Evolutionary conservation across 2,329 filamentous ascomycete species (phyloP).

Genomic region (Graphium sp.): DNA sequence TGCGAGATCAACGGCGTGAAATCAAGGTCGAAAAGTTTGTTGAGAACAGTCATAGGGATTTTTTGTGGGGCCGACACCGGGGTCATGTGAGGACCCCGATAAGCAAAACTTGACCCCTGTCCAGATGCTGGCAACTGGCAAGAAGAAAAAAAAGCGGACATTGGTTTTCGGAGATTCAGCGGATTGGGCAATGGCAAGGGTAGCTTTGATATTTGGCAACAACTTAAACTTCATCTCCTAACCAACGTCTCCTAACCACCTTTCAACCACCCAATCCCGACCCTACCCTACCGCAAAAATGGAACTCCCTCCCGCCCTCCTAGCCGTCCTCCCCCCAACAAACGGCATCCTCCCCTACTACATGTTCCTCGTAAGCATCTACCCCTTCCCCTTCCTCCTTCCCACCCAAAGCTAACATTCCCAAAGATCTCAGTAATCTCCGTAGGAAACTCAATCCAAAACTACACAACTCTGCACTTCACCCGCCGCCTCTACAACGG

Average conservation of each 20-base stretch:
- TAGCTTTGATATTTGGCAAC: too few relatives aligned
- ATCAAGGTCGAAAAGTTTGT: constrained; percentile 2
- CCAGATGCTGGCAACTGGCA: neutral
- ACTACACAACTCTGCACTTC: constrained; percentile 64
- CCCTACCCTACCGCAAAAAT: too few relatives aligned
- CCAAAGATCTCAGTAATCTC: constrained; percentile 65
- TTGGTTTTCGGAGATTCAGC: neutral
- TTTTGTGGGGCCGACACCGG: too few relatives aligned
- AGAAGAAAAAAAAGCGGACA: neutral
- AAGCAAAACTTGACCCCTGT: too few relatives aligned
- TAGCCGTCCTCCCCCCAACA: constrained; percentile 28
- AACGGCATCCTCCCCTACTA: constrained; percentile 42
- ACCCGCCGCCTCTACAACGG: constrained; percentile 77
- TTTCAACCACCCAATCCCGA: too few relatives aligned
- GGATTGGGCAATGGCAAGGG: too few relatives aligned
- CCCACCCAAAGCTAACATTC: constrained; percentile 2
- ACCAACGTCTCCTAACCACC: neutral
- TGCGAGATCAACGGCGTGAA: constrained; percentile 2
- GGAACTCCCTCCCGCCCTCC: too few relatives aligned
- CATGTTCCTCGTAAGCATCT: constrained; percentile 31
- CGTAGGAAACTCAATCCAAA: constrained; percentile 70
- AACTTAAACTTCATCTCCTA: neutral
- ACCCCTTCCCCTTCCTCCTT: neutral
- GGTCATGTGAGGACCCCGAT: too few relatives aligned
- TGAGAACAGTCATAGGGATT: constrained; percentile 8